Evolutionary conservation across 108 stramenopile species (phyloP), one percentile per base, ranked within the genome.

Genomic region (Mediolabrus comicus): DNA sequence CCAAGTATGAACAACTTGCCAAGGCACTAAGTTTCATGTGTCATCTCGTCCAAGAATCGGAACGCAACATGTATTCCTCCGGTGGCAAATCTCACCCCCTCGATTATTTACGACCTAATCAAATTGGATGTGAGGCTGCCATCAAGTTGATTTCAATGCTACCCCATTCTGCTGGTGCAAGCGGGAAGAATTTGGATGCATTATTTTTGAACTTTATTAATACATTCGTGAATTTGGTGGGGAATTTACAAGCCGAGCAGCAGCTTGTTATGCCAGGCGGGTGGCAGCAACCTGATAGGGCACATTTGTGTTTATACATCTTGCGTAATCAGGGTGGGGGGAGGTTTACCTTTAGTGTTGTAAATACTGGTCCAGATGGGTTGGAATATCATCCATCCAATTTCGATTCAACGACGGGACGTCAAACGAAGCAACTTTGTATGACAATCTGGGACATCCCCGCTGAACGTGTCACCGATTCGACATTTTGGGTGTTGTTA

Each of bases 391-490:
- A 95, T 63, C 90, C 86, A 33, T 85, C 84, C 0, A 90, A 82
- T 17, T 92, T 95, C 70, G 92, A 95, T 53, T 49, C 75, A 0
- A 86, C 87, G 41, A 89, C 92, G 53, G 95, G 95, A 17, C 65
- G 82, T 17, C 85, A 92, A 72, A 69, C 88, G 61, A 93, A 90
- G 74, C 92, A 95, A 65, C 79, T 95, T 29, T 86, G 84, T 22
- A 71, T 95, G 75, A 93, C 91, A 1, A 70, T 93, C n/a, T 92
- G 89, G 86, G 88, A 95, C 53, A 90, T 95, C 61, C 92, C 95
- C 0, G 66, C 75, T 1, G 73, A 81, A 14, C 76, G 95, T 31
- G 65, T 95, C 10, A 67, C 79, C 56, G 95, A 95, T 77, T 86
- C 86, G 11, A 89, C 91, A 12, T 95, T 95, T 66, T 95, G 95